Base-by-base conservation (phyloP, 78 protist genomes). In the Dictyostelium citrinum region DNA sequence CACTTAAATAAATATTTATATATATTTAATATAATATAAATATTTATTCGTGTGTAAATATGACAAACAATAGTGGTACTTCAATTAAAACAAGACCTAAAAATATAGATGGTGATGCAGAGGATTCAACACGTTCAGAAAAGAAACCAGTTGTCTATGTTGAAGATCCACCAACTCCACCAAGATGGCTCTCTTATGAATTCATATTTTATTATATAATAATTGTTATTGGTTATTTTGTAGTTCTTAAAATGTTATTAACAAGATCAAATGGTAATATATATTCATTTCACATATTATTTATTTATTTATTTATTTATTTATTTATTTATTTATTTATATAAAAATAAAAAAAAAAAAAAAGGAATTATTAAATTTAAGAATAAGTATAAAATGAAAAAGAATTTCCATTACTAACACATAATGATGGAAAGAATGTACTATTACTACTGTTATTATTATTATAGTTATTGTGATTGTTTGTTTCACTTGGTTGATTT, bases 161-260 rank as follows among this genome's bases (percentile, higher is more conserved):
- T 11, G 93, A 88, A 37, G 93, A 88, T 49, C 93, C 93, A 49
- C 72, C 93, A 39, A 81, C 82, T 6, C 93, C 84, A 31, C 29
- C 83, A 29, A 51, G 85, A 51, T 88, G 93, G 93, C 68, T 88
- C 3, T 43, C 93, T n/a, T n/a, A 41, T 8, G 93, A 88, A 68
- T 88, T 64, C 33, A 60, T 88, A 12, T 31, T 88, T 14, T 88
- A 88, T 27, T 76, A 76, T 78, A 68, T 88, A 10, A 46, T 76
- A 14, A 78, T 88, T 14, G 84, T 88, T 10, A 55, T 88, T 46
- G 93, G 93, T 20, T 88, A 78, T 46, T 78, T 61, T 68, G 22
- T 46, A 5, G 41, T 37, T 20, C 3, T 88, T 31, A 29, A 24
- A 20, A 64, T 67, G 85, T 43, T 78, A 55, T 35, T 76, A n/a